phyloP scores from a whole-genome alignment of 495 filamentous ascomycete species.

The Jackrogersella minutella region DNA sequence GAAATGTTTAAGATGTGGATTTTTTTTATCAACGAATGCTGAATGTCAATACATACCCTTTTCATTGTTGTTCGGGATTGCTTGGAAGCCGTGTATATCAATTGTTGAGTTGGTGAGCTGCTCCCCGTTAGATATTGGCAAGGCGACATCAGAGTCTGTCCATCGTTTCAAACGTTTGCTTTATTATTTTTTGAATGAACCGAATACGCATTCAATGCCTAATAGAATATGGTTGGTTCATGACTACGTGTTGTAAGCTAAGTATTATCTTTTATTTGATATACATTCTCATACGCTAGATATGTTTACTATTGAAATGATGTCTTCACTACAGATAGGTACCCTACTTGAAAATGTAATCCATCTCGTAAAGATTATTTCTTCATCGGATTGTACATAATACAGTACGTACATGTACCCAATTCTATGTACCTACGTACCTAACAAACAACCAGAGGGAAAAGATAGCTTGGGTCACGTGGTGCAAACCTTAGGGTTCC shows the following conservation, averaged over 20 bases:
- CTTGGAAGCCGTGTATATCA: slow-evolving; percentile 36
- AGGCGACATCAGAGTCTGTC: slow-evolving; percentile 35
- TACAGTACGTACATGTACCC: not conserved
- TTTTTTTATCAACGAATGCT: slow-evolving; percentile 23
- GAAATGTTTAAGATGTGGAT: slow-evolving; percentile 26
- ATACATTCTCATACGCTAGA: not conserved
- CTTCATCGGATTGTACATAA: too few relatives aligned
- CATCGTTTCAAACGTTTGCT: slow-evolving; percentile 32
- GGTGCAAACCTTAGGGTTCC: slow-evolving; percentile 30
- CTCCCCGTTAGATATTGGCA: slow-evolving; percentile 34
- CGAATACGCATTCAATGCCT: slow-evolving; percentile 6
- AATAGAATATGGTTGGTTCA: not conserved
- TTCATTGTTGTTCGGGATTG: slow-evolving; percentile 30
- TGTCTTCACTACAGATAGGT: too few relatives aligned
- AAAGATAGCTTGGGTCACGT: slow-evolving; percentile 13
- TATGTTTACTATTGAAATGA: too few relatives aligned
- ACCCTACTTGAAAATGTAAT: too few relatives aligned
- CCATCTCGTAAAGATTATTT: too few relatives aligned
- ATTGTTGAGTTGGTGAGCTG: slow-evolving; percentile 30
- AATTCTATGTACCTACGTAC: not conserved
- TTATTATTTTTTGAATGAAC: slow-evolving; percentile 26
- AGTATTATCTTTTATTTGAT: not conserved
- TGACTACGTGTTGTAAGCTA: not conserved
- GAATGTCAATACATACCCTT: slow-evolving; percentile 30
- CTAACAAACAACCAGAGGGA: too few relatives aligned